Percentiles rank a stretch among this genome's conserved stretches.
Conservation (phyloP, 768 basidiomycete genomes). For the Tephrocybe sp. region DNA sequence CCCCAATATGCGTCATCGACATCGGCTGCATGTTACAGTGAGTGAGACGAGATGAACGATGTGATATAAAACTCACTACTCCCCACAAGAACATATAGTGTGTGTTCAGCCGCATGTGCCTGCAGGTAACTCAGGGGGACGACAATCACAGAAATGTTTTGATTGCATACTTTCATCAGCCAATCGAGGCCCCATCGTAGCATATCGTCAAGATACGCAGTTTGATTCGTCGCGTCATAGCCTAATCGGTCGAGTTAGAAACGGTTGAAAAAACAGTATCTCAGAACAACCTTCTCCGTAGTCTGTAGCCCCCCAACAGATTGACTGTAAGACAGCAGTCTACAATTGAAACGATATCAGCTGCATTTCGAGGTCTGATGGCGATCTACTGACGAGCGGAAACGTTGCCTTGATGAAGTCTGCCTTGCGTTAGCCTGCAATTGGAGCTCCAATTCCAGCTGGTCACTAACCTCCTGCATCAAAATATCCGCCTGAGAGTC, state of each 20-base stretch:
- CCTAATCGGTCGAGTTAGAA: constrained; percentile 30
- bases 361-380: background rate
- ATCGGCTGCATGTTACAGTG: constrained; percentile 35
- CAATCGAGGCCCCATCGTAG: constrained; percentile 91
- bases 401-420: constrained; percentile 90
- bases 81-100: constrained; percentile 78
- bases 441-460: background rate
- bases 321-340: constrained; percentile 82
- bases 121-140: constrained; percentile 28
- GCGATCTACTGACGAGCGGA: constrained; percentile 58
- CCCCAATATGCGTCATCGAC: constrained; percentile 87
- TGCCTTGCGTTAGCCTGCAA: constrained; percentile 26
- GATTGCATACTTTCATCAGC: constrained; percentile 74
- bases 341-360: constrained; percentile 25
- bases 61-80: constrained; percentile 42
- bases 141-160: background rate
- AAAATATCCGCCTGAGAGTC: constrained; percentile 67
- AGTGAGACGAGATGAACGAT: constrained; percentile 4
- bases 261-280: background rate
- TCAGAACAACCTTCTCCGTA: constrained; percentile 72
- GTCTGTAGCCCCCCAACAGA: constrained; percentile 90
- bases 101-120: constrained; percentile 77
- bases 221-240: constrained; percentile 85
- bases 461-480: constrained; percentile 79
- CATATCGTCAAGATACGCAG: constrained; percentile 88